Evolutionary conservation across 768 basidiomycete genomes (phyloP).

Genomic region (Boletellus ananas): DNA sequence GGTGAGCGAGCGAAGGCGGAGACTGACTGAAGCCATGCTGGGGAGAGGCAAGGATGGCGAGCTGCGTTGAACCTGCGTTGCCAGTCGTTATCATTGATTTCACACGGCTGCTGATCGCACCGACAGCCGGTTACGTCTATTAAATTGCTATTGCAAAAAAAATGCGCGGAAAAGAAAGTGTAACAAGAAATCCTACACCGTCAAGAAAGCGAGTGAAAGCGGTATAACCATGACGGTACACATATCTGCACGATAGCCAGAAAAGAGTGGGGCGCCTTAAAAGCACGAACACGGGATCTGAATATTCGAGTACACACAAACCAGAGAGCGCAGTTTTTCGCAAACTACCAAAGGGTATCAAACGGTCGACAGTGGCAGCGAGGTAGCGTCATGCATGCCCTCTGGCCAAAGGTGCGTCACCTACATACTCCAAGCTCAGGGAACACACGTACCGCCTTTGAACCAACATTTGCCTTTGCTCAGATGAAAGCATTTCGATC

Average conservation of each 20-base stretch:
- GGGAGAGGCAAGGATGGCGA: slow-evolving; percentile 12
- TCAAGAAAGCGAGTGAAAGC: slow-evolving; percentile 29
- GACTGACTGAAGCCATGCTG: slow-evolving; percentile 54
- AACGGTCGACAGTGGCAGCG: slow-evolving; percentile 13
- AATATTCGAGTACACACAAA: slow-evolving; percentile 7
- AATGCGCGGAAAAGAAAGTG: neutral
- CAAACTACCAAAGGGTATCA: slow-evolving; percentile 19
- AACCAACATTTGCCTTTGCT: slow-evolving; percentile 87
- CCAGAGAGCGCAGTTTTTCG: neutral
- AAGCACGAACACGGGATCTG: slow-evolving; percentile 17
- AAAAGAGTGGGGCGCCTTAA: slow-evolving; percentile 25
- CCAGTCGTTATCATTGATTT: slow-evolving; percentile 48
- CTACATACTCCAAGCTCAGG: neutral
- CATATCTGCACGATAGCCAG: slow-evolving; percentile 16
- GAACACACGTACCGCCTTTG: slow-evolving; percentile 54
- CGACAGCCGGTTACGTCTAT: slow-evolving; percentile 3
- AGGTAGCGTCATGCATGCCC: slow-evolving; percentile 37
- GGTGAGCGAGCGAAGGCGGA: neutral
- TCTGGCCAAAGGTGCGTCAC: slow-evolving; percentile 22
- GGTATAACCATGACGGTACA: slow-evolving; percentile 25
- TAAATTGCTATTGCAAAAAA: slow-evolving; percentile 27
- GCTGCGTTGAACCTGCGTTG: slow-evolving; percentile 17
- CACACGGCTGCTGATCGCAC: slow-evolving; percentile 46
- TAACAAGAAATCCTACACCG: slow-evolving; percentile 25
- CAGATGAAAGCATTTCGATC: slow-evolving; percentile 62